Percentiles rank a stretch among this genome's conserved stretches.
Conservation (phyloP, 2,329 filamentous ascomycete genomes). For the Dactylellina drechsleri region DNA sequence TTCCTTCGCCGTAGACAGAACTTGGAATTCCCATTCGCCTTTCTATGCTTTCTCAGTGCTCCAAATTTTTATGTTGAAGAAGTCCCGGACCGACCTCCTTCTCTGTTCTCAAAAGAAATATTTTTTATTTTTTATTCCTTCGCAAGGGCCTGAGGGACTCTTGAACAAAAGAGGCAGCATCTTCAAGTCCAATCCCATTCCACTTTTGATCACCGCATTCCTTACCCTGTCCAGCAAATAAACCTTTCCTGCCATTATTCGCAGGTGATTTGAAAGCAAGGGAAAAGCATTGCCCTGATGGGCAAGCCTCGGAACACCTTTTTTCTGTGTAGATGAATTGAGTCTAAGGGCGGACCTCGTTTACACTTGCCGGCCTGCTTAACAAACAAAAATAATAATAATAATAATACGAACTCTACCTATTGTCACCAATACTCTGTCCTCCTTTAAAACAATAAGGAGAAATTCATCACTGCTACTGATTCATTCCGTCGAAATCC, state of each 20-base stretch:
- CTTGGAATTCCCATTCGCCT: too few species aligned
- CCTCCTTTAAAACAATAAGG: constrained; percentile 4
- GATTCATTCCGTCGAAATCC: constrained; percentile 12
- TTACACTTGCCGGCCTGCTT: constrained; percentile 43
- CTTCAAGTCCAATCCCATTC: constrained; percentile 48
- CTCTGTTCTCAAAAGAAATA: too few species aligned
- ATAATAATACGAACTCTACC: constrained; percentile 15
- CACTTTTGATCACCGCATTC: constrained; percentile 51
- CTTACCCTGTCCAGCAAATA: constrained; percentile 44
- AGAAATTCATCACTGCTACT: background rate
- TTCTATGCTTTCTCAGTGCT: too few species aligned
- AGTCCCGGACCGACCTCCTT: too few species aligned
- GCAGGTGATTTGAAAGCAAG: constrained; percentile 47
- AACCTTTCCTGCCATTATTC: constrained; percentile 50
- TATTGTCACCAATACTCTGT: constrained; percentile 11
- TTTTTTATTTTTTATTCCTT: constrained; percentile 15
- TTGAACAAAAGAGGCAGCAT: constrained; percentile 54
- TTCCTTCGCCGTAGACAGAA: constrained; percentile 30
- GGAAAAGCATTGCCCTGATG: constrained; percentile 27
- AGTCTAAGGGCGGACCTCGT: constrained; percentile 45
- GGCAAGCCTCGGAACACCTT: background rate
- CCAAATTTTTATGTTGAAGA: too few species aligned
- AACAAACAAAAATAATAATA: background rate
- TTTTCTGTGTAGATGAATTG: constrained; percentile 20
- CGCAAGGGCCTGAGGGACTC: constrained; percentile 40